Percentiles rank a stretch among this genome's conserved stretches.
Conservation (phyloP, 352 stramenopile species). For the Pythium apleroticum region DNA sequence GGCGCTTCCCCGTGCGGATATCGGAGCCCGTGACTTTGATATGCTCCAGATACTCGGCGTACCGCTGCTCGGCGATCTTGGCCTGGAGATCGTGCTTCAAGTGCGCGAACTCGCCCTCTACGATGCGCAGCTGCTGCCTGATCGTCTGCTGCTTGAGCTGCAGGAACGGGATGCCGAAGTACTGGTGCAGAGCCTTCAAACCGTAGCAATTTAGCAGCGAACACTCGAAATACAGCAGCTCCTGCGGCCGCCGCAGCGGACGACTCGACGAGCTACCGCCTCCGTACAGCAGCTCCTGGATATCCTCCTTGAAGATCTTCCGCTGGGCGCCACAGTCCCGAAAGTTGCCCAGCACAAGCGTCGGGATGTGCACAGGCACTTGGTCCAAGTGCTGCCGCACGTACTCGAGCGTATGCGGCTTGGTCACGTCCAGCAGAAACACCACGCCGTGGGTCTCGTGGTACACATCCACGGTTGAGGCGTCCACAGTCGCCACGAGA, state of each 20-base stretch:
- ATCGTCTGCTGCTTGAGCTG: slow-evolving; percentile 79
- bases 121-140: slow-evolving; percentile 69
- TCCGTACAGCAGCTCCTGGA: slow-evolving; percentile 69
- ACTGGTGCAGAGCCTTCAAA: slow-evolving; percentile 81
- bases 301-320: slow-evolving; percentile 87
- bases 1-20: slow-evolving; percentile 66
- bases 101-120: slow-evolving; percentile 66
- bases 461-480: slow-evolving; percentile 88
- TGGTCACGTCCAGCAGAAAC: slow-evolving; percentile 87
- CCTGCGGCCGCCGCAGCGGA: slow-evolving; percentile 43
- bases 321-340: slow-evolving; percentile 61
- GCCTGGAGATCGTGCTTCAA: slow-evolving; percentile 75
- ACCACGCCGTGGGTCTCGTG: slow-evolving; percentile 86
- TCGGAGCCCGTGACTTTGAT: slow-evolving; percentile 68
- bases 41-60: slow-evolving; percentile 71
- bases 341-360: slow-evolving; percentile 83
- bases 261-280: slow-evolving; percentile 36
- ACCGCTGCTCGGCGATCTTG: slow-evolving; percentile 73
- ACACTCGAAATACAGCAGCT: slow-evolving; percentile 85
- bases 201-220: slow-evolving; percentile 85
- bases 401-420: slow-evolving; percentile 82
- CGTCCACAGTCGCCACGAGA: slow-evolving; percentile 73
- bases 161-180: slow-evolving; percentile 84
- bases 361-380: slow-evolving; percentile 77
- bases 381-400: slow-evolving; percentile 66